phyloP scores from a whole-genome alignment of 2,329 filamentous ascomycete genomes.

The Aureobasidium sp. region DNA sequence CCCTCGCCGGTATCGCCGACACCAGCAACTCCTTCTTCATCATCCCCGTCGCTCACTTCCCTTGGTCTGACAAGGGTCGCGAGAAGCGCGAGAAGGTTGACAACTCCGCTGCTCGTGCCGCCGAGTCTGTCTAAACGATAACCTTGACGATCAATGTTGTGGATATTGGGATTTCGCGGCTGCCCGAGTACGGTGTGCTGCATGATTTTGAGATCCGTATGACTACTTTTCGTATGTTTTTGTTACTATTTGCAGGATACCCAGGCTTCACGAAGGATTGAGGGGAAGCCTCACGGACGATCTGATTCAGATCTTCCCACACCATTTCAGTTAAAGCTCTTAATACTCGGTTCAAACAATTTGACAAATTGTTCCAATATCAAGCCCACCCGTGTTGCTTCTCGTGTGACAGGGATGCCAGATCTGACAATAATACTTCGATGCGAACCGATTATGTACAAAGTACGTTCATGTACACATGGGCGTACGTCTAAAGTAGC shows the following conservation, averaged over 20 bases:
- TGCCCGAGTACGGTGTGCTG: background rate
- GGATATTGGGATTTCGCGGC: background rate
- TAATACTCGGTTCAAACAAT: background rate
- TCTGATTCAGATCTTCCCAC: background rate
- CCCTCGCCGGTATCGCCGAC: constrained; percentile 49
- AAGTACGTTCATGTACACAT: background rate
- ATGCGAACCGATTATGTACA: background rate
- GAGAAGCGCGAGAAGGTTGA: constrained; percentile 46
- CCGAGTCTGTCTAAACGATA: constrained; percentile 20
- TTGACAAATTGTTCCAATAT: background rate
- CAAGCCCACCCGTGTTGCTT: background rate
- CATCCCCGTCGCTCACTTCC: constrained; percentile 88
- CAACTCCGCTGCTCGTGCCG: constrained; percentile 34
- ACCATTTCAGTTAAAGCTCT: background rate
- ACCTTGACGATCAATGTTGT: background rate
- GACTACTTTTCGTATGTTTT: constrained; percentile 10
- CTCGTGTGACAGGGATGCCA: background rate
- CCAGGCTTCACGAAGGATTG: constrained; percentile 13
- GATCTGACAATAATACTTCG: background rate
- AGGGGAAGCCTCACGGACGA: constrained; percentile 2
- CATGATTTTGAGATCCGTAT: background rate
- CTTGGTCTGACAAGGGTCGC: constrained; percentile 77
- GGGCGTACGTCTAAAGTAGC: background rate
- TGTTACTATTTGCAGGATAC: constrained; percentile 16
- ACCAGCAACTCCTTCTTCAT: constrained; percentile 71